Evolutionary conservation across 2,329 filamentous ascomycete species (phyloP).

Genomic region (Fusarium pseudonygamai): DNA sequence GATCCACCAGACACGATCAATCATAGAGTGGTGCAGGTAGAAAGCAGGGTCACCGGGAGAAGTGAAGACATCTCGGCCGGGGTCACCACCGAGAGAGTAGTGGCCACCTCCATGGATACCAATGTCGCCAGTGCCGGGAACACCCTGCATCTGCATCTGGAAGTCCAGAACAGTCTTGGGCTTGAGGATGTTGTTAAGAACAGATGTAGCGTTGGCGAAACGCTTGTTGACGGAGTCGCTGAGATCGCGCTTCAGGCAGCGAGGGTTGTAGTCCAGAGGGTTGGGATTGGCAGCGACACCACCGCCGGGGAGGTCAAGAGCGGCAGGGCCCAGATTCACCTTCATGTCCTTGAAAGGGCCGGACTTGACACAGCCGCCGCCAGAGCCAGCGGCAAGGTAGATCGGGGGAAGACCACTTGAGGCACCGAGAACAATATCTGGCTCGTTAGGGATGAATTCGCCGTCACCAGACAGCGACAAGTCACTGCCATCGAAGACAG

Average conservation of each 20-base stretch:
- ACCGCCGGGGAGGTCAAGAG: slow-evolving; percentile 43
- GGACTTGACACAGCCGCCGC: slow-evolving; percentile 63
- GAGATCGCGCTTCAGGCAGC: slow-evolving; percentile 54
- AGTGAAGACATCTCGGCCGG: slow-evolving; percentile 52
- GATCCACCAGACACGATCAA: slow-evolving; percentile 44
- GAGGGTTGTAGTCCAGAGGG: slow-evolving; percentile 53
- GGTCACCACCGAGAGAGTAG: slow-evolving; percentile 53
- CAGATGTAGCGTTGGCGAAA: slow-evolving; percentile 42
- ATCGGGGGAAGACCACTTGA: slow-evolving; percentile 40
- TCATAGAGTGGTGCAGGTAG: slow-evolving; percentile 47
- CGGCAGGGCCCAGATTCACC: slow-evolving; percentile 53
- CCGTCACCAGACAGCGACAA: slow-evolving; percentile 59
- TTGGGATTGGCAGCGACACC: slow-evolving; percentile 28
- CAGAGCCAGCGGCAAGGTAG: slow-evolving; percentile 56
- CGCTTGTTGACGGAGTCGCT: slow-evolving; percentile 38
- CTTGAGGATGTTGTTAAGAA: slow-evolving; percentile 51
- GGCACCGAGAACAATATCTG: slow-evolving; percentile 40
- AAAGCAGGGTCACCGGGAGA: slow-evolving; percentile 52
- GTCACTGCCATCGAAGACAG: slow-evolving; percentile 60
- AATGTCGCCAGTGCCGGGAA: slow-evolving; percentile 39
- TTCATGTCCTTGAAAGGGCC: slow-evolving; percentile 59
- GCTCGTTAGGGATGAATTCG: slow-evolving; percentile 35
- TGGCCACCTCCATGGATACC: slow-evolving; percentile 53
- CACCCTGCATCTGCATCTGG: slow-evolving; percentile 57
- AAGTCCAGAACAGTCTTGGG: slow-evolving; percentile 52